Percentiles rank a stretch among this genome's conserved stretches.
Conservation (phyloP, 108 stramenopile species). For the Skeletonema costatum region DNA sequence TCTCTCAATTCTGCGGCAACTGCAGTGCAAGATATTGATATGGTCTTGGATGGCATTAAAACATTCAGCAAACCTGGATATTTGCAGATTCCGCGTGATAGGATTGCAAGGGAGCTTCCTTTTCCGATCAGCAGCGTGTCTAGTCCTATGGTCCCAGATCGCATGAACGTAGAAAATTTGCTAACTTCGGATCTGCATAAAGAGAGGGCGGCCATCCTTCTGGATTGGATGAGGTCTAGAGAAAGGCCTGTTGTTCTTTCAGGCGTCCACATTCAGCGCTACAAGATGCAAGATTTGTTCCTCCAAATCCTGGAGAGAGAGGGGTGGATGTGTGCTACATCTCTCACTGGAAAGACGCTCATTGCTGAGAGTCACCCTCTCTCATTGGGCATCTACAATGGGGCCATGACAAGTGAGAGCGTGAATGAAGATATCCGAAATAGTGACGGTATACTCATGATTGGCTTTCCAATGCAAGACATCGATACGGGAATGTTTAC, state of each 20-base stretch:
- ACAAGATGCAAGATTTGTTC: too few species aligned
- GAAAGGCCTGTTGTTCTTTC: conserved; percentile 2
- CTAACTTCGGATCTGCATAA: neutral
- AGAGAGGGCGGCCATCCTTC: neutral
- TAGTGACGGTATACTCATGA: conserved; percentile 1
- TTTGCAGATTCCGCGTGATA: neutral
- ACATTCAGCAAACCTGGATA: conserved; percentile 6
- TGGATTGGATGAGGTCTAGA: conserved; percentile 1
- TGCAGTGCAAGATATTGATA: neutral
- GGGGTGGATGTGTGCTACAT: neutral
- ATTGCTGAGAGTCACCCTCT: conserved; percentile 4
- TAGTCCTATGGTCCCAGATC: too few species aligned
- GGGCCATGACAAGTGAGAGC: neutral
- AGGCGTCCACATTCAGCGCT: neutral
- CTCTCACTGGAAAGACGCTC: conserved; percentile 9
- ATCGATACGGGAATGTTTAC: conserved; percentile 1
- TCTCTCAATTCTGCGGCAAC: neutral
- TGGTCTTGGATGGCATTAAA: neutral
- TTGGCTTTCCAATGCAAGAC: neutral
- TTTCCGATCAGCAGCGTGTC: neutral
- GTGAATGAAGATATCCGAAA: neutral
- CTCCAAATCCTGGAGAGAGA: neutral
- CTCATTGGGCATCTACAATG: neutral
- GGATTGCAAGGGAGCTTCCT: neutral
- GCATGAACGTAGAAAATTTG: too few species aligned